Conservation (phyloP, 306 rosid species). For the Lathyrus sativus region DNA sequence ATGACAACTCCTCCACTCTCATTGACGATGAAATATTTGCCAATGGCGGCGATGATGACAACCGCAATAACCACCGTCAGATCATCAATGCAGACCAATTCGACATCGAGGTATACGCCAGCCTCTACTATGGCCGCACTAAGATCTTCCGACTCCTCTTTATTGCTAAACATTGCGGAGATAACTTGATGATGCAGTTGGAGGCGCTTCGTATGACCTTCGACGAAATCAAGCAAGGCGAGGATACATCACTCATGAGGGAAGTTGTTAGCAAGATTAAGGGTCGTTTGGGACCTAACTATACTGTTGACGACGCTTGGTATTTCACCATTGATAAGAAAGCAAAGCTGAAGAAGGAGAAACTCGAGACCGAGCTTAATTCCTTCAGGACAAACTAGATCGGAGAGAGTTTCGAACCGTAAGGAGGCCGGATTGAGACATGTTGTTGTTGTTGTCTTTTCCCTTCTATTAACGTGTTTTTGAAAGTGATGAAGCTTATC, state of each 20-base stretch:
- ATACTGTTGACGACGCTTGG: slow-evolving; percentile 65
- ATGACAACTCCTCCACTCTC: slow-evolving; percentile 57
- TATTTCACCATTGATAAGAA: slow-evolving; percentile 66
- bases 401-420: no score
- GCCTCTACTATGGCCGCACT: slow-evolving; percentile 77
- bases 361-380: slow-evolving; percentile 92
- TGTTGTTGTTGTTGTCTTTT: no score
- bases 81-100: slow-evolving; percentile 81
- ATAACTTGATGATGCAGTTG: slow-evolving; percentile 58
- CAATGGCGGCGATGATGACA: slow-evolving; percentile 56
- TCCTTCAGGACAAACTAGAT: no score
- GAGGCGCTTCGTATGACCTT: slow-evolving; percentile 96
- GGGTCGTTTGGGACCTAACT: slow-evolving; percentile 66
- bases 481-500: no score
- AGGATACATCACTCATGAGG: slow-evolving; percentile 72
- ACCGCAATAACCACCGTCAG: slow-evolving; percentile 52
- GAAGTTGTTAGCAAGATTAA: slow-evolving; percentile 75
- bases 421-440: no score
- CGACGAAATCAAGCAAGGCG: slow-evolving; percentile 94
- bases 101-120: slow-evolving; percentile 78
- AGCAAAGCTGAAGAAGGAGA: slow-evolving; percentile 89
- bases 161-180: slow-evolving; percentile 61
- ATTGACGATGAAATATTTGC: slow-evolving; percentile 74
- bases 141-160: slow-evolving; percentile 72
- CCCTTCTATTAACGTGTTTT: no score